Evolutionary conservation across 164 flowering plant species (phyloP).

Genomic region (Kingdonia uniflora): DNA sequence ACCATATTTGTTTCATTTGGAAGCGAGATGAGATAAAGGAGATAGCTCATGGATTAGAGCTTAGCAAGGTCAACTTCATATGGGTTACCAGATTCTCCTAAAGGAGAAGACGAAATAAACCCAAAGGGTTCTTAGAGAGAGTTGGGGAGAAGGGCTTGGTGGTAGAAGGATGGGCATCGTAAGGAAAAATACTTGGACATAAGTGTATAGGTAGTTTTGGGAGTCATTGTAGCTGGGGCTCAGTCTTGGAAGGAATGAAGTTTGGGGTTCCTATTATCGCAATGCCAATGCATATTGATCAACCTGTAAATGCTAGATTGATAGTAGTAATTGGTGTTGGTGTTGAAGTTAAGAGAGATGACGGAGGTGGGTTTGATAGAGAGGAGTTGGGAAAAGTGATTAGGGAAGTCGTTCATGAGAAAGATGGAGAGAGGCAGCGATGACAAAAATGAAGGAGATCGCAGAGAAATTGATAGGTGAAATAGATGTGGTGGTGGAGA

Average conservation of each 20-base stretch:
- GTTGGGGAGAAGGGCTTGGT: constrained; percentile 20
- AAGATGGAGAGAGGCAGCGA: constrained; percentile 14
- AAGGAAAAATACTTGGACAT: constrained; percentile 16
- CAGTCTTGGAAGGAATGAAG: constrained; percentile 23
- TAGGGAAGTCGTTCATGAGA: constrained; percentile 15
- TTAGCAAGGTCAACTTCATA: constrained; percentile 22
- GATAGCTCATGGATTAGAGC: constrained; percentile 26
- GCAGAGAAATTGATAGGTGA: constrained; percentile 15
- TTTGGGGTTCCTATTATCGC: constrained; percentile 31
- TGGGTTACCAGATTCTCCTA: constrained; percentile 29
- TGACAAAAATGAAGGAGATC: constrained; percentile 16
- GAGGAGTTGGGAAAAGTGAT: constrained; percentile 22
- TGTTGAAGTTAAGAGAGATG: constrained; percentile 19
- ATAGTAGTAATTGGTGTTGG: constrained; percentile 27
- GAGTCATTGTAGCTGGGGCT: constrained; percentile 32
- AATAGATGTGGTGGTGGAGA: constrained; percentile 14
- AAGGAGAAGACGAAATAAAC: constrained; percentile 4
- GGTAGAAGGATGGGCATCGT: constrained; percentile 30
- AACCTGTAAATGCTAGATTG: constrained; percentile 30
- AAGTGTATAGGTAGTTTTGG: constrained; percentile 23
- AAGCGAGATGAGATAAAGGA: constrained; percentile 28
- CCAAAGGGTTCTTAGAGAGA: constrained; percentile 21
- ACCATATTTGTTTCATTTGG: constrained; percentile 29
- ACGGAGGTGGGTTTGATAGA: constrained; percentile 7
- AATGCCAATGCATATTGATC: constrained; percentile 37